Base-by-base conservation (phyloP, 164 flowering plant species). In the Nelumbo lutea region DNA sequence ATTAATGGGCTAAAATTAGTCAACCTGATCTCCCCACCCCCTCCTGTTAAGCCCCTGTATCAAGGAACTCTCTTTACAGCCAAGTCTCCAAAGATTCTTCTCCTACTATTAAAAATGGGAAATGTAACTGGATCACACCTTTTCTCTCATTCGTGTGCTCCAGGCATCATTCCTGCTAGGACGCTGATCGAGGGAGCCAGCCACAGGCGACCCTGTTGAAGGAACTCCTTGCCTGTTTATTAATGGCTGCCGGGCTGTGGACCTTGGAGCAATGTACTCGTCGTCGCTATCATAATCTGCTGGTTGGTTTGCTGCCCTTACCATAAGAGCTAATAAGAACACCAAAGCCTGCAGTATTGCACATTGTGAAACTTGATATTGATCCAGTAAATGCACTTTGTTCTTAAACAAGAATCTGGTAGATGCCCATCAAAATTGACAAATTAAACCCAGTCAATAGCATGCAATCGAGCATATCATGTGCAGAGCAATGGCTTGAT, bases 141-240 rank as follows among this genome's bases (percentile, higher is more conserved):
- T 90, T 81, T 91, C 97, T 73, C 91, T 81, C 96, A 90, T 86
- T 8, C 97, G 85, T 68, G 88, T 63, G 77, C 97, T 90, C 97
- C 97, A 91, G 65, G 96, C 91, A 83, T 88, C 96, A 71, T 73
- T 89, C 79, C 97, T 86, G 75, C 76, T 75, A 1, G 86, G 83
- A 10, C 90, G 89, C 62, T 83, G 84, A 76, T 91, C 97, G 64
- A 81, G 76, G 55, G 81, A 10, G 5, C 82, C 86, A 74, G 89
- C 71, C 62, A 75, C 91, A 66, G 96, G 89, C 38, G 79, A 83
- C 61, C 93, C 93, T 60, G 93, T 70, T 10, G 84, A 86, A 27
- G 90, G 86, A 76, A 41, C 79, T 43, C 87, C 72, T 68, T 81
- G 84, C 72, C 88, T 76, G 72, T 71, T 81, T 71, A 89, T 73